Evolutionary conservation across 2,329 filamentous ascomycete species (phyloP), one percentile per base, ranked within the genome.

Genomic region (Colletotrichum tamarilloi): DNA sequence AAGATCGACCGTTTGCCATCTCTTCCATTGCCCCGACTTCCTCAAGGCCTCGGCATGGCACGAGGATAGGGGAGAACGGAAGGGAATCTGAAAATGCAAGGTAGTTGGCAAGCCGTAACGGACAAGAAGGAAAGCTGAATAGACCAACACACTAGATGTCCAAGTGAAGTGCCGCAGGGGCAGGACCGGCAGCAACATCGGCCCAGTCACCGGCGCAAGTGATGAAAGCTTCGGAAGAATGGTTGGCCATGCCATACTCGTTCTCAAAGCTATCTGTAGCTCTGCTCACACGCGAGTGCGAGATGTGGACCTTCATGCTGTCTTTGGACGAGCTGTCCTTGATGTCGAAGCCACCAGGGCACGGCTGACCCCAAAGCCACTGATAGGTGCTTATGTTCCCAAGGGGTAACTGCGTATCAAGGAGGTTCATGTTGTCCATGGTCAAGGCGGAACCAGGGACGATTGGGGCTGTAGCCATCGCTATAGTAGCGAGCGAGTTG

Each of bases 291-390:
- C 35, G 56, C n/a, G 71, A 73, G 46, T 24, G 55, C 28, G 30
- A 53, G 22, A 58, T 42, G 28, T 62, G 67, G 46, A 71, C 67
- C 57, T 57, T 65, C 42, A 71, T 66, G 56, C 71, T 73, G 26
- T 71, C 71, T n/a, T 46, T 65, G 35, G 71, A 71, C 16, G 71
- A 70, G 14, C 42, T 62, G 26, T 73, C 67, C 46, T 66, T 73
- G 60, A 62, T 26, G 35, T 71, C 67, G 24, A 71, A 52, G 9
- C 68, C 67, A 8, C 71, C 71, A 16, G 60, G 67, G 35, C 60
- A 73, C 12, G 32, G 26, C 2, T 68, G 67, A 19, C 67, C 67
- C 53, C 58, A 58, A 9, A 73, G 22, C 71, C 71, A 73, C 12
- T 66, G 67, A 57, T 71, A 71, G 1, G 49, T 71, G 56, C 35